Evolutionary conservation across 163 green algal species (phyloP), one percentile per base, ranked within the genome.

Genomic region (Scenedesmus sp.): DNA sequence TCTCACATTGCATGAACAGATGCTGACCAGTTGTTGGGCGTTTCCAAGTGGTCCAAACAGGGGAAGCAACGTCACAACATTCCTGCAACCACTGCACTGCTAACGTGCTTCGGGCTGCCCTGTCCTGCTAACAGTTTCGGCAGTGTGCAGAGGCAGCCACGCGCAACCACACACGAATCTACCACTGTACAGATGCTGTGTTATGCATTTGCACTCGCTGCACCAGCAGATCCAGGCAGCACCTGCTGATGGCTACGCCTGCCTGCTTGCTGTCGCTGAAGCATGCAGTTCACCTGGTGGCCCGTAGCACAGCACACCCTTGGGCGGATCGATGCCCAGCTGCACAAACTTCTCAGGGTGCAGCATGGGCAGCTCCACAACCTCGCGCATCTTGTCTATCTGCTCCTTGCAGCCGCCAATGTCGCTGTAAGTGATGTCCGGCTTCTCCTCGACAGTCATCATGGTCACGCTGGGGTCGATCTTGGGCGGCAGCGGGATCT

Each of bases 371-470:
- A 99, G 96, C 96, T 99, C 98, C 79, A 99, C 98, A 46, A 99
- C 96, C 93, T 99, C 97, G 10, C 97, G 94, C 96, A 99, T 97
- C 92, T 97, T 97, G 56, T 99, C 97, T 53, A 99, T 99, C 92
- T 99, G 97, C 90, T 99, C 98, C 95, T 99, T 99, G 94, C 92
- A 97, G 18, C 98, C 98, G 80, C 98, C 98, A 51, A 99, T 98
- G 94, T 99, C 97, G 53, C 86, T 95, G 94, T 98, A 98, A 3
- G 95, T 97, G 76, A 99, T 96, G 85, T 99, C 98, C 0, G 98
- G 98, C 94, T 99, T 99, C 96, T 99, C 98, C 94, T 99, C 98
- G 81, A 99, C 98, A 16, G 97, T 99, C 98, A 99, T 99, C 98
- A 99, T 99, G 46, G 98, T 99, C 15, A 99, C 98, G 83, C 93